Base-by-base conservation (phyloP, 78 protist genomes). In the Chrysochromulina parva region DNA sequence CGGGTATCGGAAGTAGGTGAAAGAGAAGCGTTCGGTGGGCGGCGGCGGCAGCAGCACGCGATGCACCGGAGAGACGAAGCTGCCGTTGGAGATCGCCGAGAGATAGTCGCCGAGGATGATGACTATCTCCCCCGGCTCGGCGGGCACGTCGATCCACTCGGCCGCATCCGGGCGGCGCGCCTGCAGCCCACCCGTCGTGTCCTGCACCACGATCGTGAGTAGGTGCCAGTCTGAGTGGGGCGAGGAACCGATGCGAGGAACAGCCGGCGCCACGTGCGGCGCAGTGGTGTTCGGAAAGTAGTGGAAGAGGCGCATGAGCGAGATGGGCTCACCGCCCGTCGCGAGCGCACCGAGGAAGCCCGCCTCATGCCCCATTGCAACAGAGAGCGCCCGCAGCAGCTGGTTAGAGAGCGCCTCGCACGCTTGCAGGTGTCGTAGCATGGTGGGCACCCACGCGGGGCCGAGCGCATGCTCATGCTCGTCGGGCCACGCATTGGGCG, bases 181-280 rank as follows among this genome's bases (percentile, higher is more conserved):
- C 60, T 78, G 62, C 48, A 78, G 47, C n/a, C 86, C 86, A 0
- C 62, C 62, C 13, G 60, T 53, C n/a, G 16, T 6, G 62, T 78
- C 86, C 86, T 78, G 57, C 58, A 19, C 24, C 62, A 78, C 53
- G 62, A 78, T 7, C 5, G 86, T 78, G 26, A 53, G 47, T 62
- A 24, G 38, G 60, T 78, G 86, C 86, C 86, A 78, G 60, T 78
- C 86, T 3, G 86, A 53, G 86, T 76, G 85, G 38, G 85, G 28
- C 59, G 85, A 76, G 11, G 85, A 76, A 26, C 85, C 85, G 55
- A 10, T 76, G 54, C 85, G 85, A 0, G 59, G 85, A 26, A 1
- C 10, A 3, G 16, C 47, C 7, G 1, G 1, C 10, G 85, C 59
- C 11, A 26, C 6, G n/a, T 7, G 28, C 20, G 82, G 82, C 19